A percentile compares a stretch with the other conserved stretches of the same genome.
Evolutionary conservation across 2,329 filamentous ascomycete genomes (phyloP).

Genomic region (Fusarium sp.): DNA sequence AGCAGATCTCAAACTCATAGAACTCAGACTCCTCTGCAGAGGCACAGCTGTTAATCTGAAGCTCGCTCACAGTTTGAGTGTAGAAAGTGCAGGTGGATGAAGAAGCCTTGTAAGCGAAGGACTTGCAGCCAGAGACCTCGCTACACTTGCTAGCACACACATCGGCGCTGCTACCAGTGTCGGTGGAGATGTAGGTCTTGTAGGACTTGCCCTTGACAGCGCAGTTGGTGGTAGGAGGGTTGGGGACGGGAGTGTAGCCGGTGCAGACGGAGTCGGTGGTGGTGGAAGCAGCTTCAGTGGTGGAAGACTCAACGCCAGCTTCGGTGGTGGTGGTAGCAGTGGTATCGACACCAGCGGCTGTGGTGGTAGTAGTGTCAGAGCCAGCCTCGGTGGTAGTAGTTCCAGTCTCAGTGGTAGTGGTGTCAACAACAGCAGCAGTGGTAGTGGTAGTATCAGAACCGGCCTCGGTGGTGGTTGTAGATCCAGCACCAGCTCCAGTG

Average conservation of each 20-base stretch:
- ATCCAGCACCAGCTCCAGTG: neutral
- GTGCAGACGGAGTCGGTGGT: slow-evolving; percentile 7
- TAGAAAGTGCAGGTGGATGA: neutral
- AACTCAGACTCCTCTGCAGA: neutral
- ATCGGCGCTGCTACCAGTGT: neutral
- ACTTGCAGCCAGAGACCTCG: neutral
- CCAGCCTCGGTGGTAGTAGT: neutral
- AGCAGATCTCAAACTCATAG: neutral
- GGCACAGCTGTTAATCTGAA: neutral
- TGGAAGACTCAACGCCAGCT: neutral
- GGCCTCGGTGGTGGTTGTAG: neutral
- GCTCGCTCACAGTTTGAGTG: neutral
- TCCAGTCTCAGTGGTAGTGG: neutral
- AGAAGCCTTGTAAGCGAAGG: neutral
- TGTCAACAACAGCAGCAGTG: neutral
- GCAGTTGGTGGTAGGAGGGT: neutral
- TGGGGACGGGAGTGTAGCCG: neutral
- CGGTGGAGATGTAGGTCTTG: too few species aligned
- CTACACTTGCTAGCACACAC: neutral
- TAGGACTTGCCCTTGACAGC: neutral
- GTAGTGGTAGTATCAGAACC: neutral
- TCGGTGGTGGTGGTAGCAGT: neutral
- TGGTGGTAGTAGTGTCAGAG: neutral
- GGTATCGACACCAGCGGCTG: neutral
- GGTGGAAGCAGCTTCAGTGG: neutral